Conservation (phyloP, 441 rosid species). For the Pelargonium australe region DNA sequence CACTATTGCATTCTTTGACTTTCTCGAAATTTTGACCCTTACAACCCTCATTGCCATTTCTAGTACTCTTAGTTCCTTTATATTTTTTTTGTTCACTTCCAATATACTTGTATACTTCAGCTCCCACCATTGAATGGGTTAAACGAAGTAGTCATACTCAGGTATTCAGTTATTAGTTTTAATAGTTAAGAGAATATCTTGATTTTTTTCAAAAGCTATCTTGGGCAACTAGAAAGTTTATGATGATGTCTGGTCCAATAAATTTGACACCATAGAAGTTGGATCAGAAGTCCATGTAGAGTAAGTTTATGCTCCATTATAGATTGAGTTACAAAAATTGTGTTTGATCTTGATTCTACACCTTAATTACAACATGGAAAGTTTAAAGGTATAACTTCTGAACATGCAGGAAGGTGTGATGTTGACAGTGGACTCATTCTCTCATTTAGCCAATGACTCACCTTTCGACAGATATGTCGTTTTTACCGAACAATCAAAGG, state of each 20-base stretch:
- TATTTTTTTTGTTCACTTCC: neutral
- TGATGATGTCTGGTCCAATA: constrained; percentile 2
- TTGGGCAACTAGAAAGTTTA: neutral
- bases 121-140: neutral
- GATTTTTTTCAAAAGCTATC: neutral
- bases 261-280: neutral
- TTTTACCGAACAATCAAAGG: constrained; percentile 47
- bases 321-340: neutral
- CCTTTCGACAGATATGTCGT: constrained; percentile 28
- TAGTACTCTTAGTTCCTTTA: neutral
- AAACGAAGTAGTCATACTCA: neutral
- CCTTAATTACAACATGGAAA: constrained; percentile 6
- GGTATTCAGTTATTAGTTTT: neutral
- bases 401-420: constrained; percentile 66
- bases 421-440: constrained; percentile 55
- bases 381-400: constrained; percentile 18
- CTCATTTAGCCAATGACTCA: constrained; percentile 47
- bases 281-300: neutral
- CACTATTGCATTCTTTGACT: neutral
- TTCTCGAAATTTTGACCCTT: neutral
- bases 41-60: neutral
- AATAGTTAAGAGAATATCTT: neutral
- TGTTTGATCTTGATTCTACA: constrained; percentile 10
- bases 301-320: constrained; percentile 3
- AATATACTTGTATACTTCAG: neutral